Base-by-base conservation (phyloP, 768 basidiomycete species). In the Amanita pallidorosea region DNA sequence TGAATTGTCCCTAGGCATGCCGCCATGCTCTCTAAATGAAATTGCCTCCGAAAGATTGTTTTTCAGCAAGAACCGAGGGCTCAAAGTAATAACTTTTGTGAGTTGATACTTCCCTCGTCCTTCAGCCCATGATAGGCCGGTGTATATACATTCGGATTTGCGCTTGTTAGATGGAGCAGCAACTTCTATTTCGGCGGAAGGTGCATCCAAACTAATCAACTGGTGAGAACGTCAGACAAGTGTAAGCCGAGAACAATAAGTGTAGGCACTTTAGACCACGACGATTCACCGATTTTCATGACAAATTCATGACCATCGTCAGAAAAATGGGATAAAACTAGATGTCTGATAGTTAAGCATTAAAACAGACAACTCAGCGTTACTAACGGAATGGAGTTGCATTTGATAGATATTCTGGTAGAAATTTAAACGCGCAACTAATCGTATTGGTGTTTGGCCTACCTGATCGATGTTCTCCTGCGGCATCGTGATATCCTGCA, bases 31-130 rank as follows among this genome's bases (percentile, higher is more conserved):
- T 43, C 96, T 81, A 67, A 94, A 82, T 35, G 79, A 80, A 29
- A 99, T 74, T 2, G 80, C 60, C 45, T 79, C 77, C 4, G 70
- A 55, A 34, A 92, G 73, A 54, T 81, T 75, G 66, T 97, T 99
- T 65, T 83, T 88, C 57, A 98, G 65, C 55, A 98, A 69, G 70
- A 93, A 98, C 42, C 96, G 81, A 23, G 96, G 96, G 7, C 88
- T 74, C 34, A 98, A 69, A 0, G 88, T 94, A 56, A 99, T 83
- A 57, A 97, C 85, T 68, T 97, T 98, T 23, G 85, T 86, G 31
- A 98, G 70, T 62, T 97, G 97, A 65, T 97, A 98, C 72, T 96
- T 97, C 33, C 96, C 96, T n/a, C 84, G 70, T 1, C 94, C 96
- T 65, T 95, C 93, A 15, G 79, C 75, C 80, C 94, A 98, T 4